phyloP scores from a whole-genome alignment of 1,284 basidiomycete species.

The Apiotrichum gracile region DNA sequence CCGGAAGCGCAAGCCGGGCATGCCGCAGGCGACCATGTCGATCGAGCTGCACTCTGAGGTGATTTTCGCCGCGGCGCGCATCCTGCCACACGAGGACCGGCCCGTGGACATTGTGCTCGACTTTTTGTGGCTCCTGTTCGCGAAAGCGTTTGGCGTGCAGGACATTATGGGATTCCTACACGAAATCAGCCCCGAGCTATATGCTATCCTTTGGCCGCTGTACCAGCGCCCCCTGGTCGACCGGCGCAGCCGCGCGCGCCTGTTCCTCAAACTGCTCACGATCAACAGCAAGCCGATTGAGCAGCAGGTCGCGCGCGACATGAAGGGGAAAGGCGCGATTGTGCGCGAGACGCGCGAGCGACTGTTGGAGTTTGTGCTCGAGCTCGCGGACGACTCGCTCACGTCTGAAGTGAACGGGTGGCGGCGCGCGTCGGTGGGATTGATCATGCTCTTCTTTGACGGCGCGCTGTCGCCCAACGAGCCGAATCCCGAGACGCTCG shows the following conservation, averaged over 20 bases:
- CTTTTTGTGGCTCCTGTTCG: slow-evolving; percentile 37
- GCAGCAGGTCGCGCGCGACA: slow-evolving; percentile 13
- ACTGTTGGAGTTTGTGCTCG: slow-evolving; percentile 29
- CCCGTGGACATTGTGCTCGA: slow-evolving; percentile 28
- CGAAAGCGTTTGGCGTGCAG: slow-evolving; percentile 17
- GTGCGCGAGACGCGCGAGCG: slow-evolving; percentile 21
- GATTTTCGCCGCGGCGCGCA: slow-evolving; percentile 15
- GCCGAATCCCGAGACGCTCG: slow-evolving; percentile 22
- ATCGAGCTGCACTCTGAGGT: slow-evolving; percentile 16
- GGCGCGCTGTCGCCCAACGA: slow-evolving; percentile 19
- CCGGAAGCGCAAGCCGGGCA: neutral
- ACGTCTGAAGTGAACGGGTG: slow-evolving; percentile 21
- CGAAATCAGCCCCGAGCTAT: slow-evolving; percentile 17
- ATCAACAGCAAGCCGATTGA: slow-evolving; percentile 29
- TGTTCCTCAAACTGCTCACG: slow-evolving; percentile 33
- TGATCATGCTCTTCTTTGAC: slow-evolving; percentile 31
- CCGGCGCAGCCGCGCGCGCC: slow-evolving; percentile 19
- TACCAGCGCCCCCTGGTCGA: slow-evolving; percentile 16
- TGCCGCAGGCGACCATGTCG: neutral
- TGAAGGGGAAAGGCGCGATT: neutral
- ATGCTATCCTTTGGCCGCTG: slow-evolving; percentile 31
- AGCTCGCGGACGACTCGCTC: slow-evolving; percentile 26
- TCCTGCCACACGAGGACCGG: slow-evolving; percentile 14
- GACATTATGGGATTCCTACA: slow-evolving; percentile 34
- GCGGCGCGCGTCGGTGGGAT: slow-evolving; percentile 22